Conservation (phyloP, 768 basidiomycete species). For the Solioccasus polychromus region DNA sequence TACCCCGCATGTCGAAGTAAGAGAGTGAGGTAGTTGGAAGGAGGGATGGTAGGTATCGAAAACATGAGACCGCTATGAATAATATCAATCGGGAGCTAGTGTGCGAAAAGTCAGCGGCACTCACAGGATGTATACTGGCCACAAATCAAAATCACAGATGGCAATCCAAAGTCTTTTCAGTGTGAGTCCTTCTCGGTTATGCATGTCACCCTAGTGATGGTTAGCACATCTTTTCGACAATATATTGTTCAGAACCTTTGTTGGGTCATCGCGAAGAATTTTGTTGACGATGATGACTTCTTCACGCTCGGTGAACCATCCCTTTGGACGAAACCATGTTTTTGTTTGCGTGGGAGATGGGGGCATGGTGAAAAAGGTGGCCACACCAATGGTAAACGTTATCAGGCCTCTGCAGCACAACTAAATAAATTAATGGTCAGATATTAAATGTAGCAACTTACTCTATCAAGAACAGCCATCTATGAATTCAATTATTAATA, state of each 20-base stretch:
- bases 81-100: not conserved
- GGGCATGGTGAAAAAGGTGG: slow-evolving; percentile 58
- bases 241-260: slow-evolving; percentile 40
- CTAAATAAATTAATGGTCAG: not conserved
- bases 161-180: slow-evolving; percentile 50
- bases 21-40: slow-evolving; percentile 56
- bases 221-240: not conserved
- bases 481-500: not conserved
- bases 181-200: slow-evolving; percentile 62
- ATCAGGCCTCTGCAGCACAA: slow-evolving; percentile 23
- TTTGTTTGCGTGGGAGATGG: slow-evolving; percentile 59
- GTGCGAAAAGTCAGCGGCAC: not conserved
- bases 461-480: slow-evolving; percentile 40
- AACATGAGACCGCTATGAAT: slow-evolving; percentile 47
- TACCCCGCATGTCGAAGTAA: slow-evolving; percentile 54
- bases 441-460: slow-evolving; percentile 9
- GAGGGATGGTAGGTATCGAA: slow-evolving; percentile 48
- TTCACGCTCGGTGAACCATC: slow-evolving; percentile 63
- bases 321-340: slow-evolving; percentile 54
- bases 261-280: slow-evolving; percentile 60
- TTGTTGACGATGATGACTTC: slow-evolving; percentile 59
- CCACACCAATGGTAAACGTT: slow-evolving; percentile 51
- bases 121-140: slow-evolving; percentile 62
- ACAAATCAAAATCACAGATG: slow-evolving; percentile 59
- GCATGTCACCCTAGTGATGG: slow-evolving; percentile 46